Evolutionary conservation across 108 stramenopile genomes (phyloP), one percentile per base, ranked within the genome.

Genomic region (Nitzschia palea): DNA sequence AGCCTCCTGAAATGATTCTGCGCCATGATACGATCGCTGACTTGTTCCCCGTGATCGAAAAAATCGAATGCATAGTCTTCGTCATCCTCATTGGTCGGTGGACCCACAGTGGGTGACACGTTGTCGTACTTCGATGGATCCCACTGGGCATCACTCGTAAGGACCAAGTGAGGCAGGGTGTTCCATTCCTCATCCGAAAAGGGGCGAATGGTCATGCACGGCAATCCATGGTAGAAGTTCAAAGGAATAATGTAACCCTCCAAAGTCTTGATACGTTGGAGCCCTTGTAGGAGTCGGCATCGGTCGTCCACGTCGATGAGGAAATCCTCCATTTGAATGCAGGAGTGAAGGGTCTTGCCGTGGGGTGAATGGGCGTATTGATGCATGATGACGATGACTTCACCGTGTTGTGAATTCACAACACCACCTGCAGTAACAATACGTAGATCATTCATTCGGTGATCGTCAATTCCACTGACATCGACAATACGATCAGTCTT

Each of bases 381-480:
- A 20, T 80, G 45, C 32, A 70, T 45, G 28, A 80, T 74, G 10
- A 22, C 32, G 37, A 78, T 59, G 44, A 61, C 44, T 4, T 57
- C 60, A 0, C 77, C 77, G 28, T 31, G 3, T 8, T 73, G 17
- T 0, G 57, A 53, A n/a, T 23, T 15, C 15, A 42, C 22, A 15
- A 55, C 17, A 9, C 42, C 79, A 48, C 58, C 73, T 30, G 35
- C 65, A 2, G 78, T 73, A 4, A 51, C 78, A 48, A 79, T 64
- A 23, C 1, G 27, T 0, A 73, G 15, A 31, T 44, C 2, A 2
- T 31, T 30, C 8, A 79, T 0, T n/a, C 47, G 23, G 33, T 79
- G 78, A 23, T 73, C 47, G 28, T 73, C 67, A 40, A 79, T 62
- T 22, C 78, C 78, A 37, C n/a, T 31, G 47, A 79, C 33, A 66